Evolutionary conservation across 345 rosid genomes (phyloP).

Genomic region (Toxicodendron radicans): DNA sequence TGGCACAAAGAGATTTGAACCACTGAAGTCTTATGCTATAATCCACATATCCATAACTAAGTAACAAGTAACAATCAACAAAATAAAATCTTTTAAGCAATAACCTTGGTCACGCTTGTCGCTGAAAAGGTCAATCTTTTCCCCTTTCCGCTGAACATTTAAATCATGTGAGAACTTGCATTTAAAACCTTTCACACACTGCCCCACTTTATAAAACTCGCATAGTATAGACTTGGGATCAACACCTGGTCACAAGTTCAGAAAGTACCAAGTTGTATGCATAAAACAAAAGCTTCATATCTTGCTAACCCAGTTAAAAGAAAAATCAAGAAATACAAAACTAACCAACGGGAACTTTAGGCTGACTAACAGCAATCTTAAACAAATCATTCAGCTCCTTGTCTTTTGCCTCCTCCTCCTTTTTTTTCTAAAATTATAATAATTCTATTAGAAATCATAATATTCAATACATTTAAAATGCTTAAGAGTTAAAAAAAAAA

Average conservation of each 20-base stretch:
- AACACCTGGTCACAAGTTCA: slow-evolving; percentile 45
- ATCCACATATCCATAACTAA: too few relatives aligned
- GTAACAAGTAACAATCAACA: background rate
- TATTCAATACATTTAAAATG: background rate
- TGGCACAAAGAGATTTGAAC: background rate
- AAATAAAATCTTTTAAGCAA: background rate
- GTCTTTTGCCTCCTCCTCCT: slow-evolving; percentile 62
- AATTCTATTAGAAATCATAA: background rate
- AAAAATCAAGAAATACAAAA: background rate
- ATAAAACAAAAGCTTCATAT: slow-evolving; percentile 9
- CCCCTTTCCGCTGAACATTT: slow-evolving; percentile 73
- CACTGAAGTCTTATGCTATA: background rate
- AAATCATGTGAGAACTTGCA: slow-evolving; percentile 77
- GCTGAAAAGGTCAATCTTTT: slow-evolving; percentile 63
- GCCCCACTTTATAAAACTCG: slow-evolving; percentile 64
- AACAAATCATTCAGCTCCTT: slow-evolving; percentile 69
- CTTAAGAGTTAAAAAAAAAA: background rate
- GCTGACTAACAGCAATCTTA: slow-evolving; percentile 72
- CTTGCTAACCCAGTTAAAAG: background rate
- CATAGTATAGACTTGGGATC: slow-evolving; percentile 74
- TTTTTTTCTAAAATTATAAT: slow-evolving; percentile 44
- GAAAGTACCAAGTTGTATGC: background rate
- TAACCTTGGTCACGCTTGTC: slow-evolving; percentile 59
- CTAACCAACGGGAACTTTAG: slow-evolving; percentile 64
- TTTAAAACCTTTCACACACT: slow-evolving; percentile 65